phyloP scores from a whole-genome alignment of 257 asterid genomes.

The Solanum etuberosum region DNA sequence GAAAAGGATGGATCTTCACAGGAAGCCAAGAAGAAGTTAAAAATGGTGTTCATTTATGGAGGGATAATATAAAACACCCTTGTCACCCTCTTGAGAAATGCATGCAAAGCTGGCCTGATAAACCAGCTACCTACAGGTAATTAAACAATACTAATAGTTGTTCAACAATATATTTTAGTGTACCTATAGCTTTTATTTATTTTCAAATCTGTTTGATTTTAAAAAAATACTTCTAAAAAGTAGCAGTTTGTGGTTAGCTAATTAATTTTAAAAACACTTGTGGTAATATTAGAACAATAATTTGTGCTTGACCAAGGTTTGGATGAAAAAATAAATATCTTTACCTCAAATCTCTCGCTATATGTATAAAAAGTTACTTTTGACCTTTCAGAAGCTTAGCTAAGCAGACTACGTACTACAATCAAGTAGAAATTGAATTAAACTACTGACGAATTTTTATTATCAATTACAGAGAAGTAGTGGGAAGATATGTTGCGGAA shows the following conservation, averaged over 20 bases:
- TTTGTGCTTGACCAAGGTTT: too few species aligned
- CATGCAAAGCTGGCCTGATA: slow-evolving; percentile 17
- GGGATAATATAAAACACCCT: slow-evolving; percentile 13
- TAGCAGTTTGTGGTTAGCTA: too few species aligned
- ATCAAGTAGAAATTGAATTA: not conserved
- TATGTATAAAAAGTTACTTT: not conserved
- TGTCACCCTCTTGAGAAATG: slow-evolving; percentile 16
- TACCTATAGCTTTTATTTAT: not conserved
- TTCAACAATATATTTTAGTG: not conserved
- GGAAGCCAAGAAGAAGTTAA: slow-evolving; percentile 3
- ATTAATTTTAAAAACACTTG: not conserved
- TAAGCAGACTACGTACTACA: not conserved
- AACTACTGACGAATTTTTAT: not conserved
- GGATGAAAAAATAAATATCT: too few species aligned
- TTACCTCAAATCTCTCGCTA: not conserved
- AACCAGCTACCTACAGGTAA: slow-evolving; percentile 17
- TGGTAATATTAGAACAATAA: not conserved
- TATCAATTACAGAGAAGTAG: slow-evolving; percentile 10
- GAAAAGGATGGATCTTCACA: slow-evolving; percentile 17
- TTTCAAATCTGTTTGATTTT: not conserved
- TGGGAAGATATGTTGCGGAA: slow-evolving; percentile 11
- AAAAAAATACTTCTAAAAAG: not conserved
- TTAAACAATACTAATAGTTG: not conserved
- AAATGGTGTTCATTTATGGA: slow-evolving; percentile 17
- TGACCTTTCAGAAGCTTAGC: not conserved